Percentiles rank a stretch among this genome's conserved stretches.
Conservation (phyloP, 768 basidiomycete genomes). For the Leucocoprinus sp. region DNA sequence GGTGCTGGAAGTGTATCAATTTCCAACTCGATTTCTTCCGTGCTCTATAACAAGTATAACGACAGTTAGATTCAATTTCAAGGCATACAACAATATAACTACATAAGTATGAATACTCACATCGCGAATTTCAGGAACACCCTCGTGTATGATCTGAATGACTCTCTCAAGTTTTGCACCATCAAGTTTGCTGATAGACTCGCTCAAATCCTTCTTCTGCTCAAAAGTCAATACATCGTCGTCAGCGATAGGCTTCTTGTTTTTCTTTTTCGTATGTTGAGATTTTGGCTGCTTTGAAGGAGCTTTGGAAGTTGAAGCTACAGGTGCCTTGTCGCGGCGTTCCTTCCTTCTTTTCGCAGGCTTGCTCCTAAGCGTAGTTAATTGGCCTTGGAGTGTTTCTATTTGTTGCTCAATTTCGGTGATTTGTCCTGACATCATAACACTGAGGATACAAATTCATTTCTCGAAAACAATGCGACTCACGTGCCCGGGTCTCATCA, state of each 20-base stretch:
- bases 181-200: conserved; percentile 84
- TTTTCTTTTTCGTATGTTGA: conserved; percentile 45
- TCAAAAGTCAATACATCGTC: conserved; percentile 86
- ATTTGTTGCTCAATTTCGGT: conserved; percentile 76
- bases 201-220: conserved; percentile 97
- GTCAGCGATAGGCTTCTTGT: conserved; percentile 61
- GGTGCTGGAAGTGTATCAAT: conserved; percentile 84
- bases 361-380: conserved; percentile 51
- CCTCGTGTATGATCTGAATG: conserved; percentile 91
- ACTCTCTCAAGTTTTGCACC: conserved; percentile 80
- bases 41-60: conserved; percentile 49
- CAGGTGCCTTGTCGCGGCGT: conserved; percentile 43
- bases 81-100: conserved; percentile 7
- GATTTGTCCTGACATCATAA: conserved; percentile 48
- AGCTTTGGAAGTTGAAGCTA: conserved; percentile 60
- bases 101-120: conserved; percentile 40
- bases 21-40: conserved; percentile 97
- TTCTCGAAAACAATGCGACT: conserved; percentile 21
- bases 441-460: conserved; percentile 16
- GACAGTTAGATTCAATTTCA: conserved; percentile 12
- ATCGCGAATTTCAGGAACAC: conserved; percentile 87
- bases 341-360: conserved; percentile 55
- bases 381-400: conserved; percentile 63
- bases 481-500: conserved; percentile 63
- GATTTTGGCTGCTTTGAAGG: conserved; percentile 40